These are phyloP conservation scores for Cryptococcus floricola DNA, from an alignment of 1,284 basidiomycete genomes.

Conservation along the genomic window DNA sequence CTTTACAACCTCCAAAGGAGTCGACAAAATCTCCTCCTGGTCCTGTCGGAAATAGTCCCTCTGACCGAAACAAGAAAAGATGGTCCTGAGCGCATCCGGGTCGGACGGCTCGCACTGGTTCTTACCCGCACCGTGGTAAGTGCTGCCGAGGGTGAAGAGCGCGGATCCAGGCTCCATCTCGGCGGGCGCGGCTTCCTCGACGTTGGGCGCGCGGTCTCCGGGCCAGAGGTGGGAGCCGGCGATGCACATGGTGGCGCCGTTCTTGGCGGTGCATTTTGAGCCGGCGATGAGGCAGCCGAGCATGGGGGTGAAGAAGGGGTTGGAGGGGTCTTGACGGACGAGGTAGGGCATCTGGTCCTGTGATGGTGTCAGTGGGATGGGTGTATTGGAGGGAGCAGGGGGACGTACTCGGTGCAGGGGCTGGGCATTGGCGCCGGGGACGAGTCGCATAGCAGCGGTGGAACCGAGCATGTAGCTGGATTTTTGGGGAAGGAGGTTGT, in stretches of 20 bases:
- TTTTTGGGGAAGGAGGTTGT: slow-evolving; percentile 7
- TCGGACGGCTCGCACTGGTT: slow-evolving; percentile 11
- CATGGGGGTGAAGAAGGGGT: slow-evolving; percentile 11
- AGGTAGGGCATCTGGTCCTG: slow-evolving; percentile 11
- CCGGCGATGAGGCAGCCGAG: slow-evolving; percentile 12
- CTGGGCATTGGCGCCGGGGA: slow-evolving; percentile 9
- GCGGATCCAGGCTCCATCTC: slow-evolving; percentile 14
- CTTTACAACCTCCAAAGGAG: slow-evolving; percentile 9
- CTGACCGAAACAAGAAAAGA: slow-evolving; percentile 15
- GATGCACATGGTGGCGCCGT: slow-evolving; percentile 12
- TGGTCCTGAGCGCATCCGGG: slow-evolving; percentile 6
- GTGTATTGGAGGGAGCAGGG: not conserved
- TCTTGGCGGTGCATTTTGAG: slow-evolving; percentile 1
- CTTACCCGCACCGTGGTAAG: slow-evolving; percentile 12
- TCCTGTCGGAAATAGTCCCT: slow-evolving; percentile 14
- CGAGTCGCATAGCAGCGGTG: slow-evolving; percentile 8
- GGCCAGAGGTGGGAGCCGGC: slow-evolving; percentile 11
- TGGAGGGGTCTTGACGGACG: not conserved
- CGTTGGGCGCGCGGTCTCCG: slow-evolving; percentile 2
- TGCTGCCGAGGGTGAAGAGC: slow-evolving; percentile 8
- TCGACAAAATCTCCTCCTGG: slow-evolving; percentile 16
- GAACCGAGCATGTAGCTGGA: slow-evolving; percentile 8
- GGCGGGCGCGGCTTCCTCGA: not conserved
- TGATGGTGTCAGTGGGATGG: not conserved
- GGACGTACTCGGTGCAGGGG: slow-evolving; percentile 7